Evolutionary conservation across 2,329 filamentous ascomycete species (phyloP), one percentile per base, ranked within the genome.

Genomic region (Ophiostoma sp.): DNA sequence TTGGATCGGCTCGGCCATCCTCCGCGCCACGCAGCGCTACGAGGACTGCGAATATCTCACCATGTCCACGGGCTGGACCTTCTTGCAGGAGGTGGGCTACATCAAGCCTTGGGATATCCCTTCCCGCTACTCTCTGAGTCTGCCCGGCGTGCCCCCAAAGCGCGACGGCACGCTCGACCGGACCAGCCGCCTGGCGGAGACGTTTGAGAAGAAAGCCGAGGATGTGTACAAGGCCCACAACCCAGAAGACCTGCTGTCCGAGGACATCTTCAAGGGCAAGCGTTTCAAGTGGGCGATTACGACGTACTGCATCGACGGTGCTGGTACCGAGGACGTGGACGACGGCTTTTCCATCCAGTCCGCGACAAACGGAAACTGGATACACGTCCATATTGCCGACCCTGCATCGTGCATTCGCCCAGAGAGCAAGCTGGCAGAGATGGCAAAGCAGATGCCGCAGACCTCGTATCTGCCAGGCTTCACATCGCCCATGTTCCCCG

Each of bases 311-410:
- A 91, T 96, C 72, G 92, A 96, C 76, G 83, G 85, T 36, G 82
- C 83, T 27, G 80, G 79, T 48, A 90, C 92, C 0, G 81, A 84
- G 36, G 88, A 94, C 74, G 90, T 95, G 71, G 92, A 96, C 74
- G 92, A 96, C 76, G 92, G 89, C 1, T 79, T 96, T 10, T 94
- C 91, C 0, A 76, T 95, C 8, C 89, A 93, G 76, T 77, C 79
- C 65, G 85, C 89, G 0, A 39, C 31, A 27, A 79, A 81, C 4
- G 80, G 78, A 23, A 77, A 82, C 68, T 95, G 92, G 92, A 81
- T 94, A 39, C 91, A 93, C 76, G 79, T 93, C 41, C 92, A 95
- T 77, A 85, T 91, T 60, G 92, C 92, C 17, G 92, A 95, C 75
- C 91, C 91, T 10, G 89, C 90, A 2, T 91, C 92, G 5, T 86